Base-by-base conservation (phyloP, 169 alveolate species). In the Hepatocystis sp. region DNA sequence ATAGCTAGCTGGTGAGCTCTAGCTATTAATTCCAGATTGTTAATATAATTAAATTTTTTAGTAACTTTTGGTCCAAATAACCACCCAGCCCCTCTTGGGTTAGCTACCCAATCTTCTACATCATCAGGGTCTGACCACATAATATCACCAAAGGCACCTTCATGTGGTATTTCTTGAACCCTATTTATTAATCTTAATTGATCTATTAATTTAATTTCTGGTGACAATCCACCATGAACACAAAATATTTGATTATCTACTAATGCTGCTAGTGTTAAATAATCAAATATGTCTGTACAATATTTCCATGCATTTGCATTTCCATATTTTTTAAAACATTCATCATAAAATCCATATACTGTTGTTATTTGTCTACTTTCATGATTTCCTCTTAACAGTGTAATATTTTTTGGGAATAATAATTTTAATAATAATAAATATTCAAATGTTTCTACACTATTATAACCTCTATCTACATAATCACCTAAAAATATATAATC, bases 61-160 rank as follows among this genome's bases (percentile, higher is more conserved):
- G 95, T 91, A 39, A 94, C 94, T 88, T 98, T 99, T 23, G 96
- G 99, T n/a, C 99, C 99, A 90, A 99, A 99, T 44, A 98, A 94
- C 95, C 96, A 98, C 4, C 99, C 99, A 0, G 99, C 99, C n/a
- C 99, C 99, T 67, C 99, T 93, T 2, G 99, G 99, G 53, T 98
- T 95, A 39, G 97, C 95, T n/a, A 98, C 99, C 99, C 99, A 99
- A 40, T 99, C 99, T 58, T 93, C 90, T 60, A 96, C 95, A 49
- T 98, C 99, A 67, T 99, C 99, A 2, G 99, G 99, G 88, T 99
- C 99, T 34, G 99, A 96, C 99, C 99, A 99, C 93, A 99, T 96
- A 49, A 99, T 92, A 90, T 99, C 99, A 85, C 99, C 98, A 99
- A 99, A 98, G 1, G 99, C 99, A 3, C 99, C 99, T 90, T 98